These are phyloP conservation scores for Arctium lappa DNA, from an alignment of 129 eudicot species.

Conservation along the genomic window DNA sequence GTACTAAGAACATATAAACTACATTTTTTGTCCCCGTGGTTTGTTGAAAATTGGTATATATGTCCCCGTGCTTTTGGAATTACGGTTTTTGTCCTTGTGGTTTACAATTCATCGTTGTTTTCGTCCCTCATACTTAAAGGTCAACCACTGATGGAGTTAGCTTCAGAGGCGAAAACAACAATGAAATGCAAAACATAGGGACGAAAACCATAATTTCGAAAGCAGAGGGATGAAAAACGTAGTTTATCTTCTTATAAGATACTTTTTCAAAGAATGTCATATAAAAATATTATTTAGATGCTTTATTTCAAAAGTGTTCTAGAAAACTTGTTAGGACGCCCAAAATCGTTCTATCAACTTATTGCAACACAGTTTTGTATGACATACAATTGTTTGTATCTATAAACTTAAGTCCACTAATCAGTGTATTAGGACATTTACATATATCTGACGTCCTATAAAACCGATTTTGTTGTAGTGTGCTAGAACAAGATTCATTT, in stretches of 20 bases:
- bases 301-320: not conserved
- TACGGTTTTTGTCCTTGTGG: not conserved
- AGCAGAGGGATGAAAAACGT: not conserved
- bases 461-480: not conserved
- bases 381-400: not conserved
- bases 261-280: not conserved
- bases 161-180: not conserved
- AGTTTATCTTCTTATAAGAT: not conserved
- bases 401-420: no score
- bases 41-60: no score
- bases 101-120: not conserved
- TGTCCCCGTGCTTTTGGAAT: no score
- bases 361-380: no score
- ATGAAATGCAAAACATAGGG: not conserved
- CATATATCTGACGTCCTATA: not conserved
- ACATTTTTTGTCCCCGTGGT: no score
- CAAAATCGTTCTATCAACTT: no score
- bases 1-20: no score
- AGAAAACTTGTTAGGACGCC: not conserved
- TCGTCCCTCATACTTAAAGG: not conserved
- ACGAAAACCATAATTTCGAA: no score
- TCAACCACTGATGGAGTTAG: not conserved
- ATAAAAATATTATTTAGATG: not conserved
- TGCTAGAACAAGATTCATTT: no score
- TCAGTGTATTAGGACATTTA: not conserved